Evolutionary conservation across 2,329 filamentous ascomycete genomes (phyloP).

Genomic region (Arachnomyces sp.): DNA sequence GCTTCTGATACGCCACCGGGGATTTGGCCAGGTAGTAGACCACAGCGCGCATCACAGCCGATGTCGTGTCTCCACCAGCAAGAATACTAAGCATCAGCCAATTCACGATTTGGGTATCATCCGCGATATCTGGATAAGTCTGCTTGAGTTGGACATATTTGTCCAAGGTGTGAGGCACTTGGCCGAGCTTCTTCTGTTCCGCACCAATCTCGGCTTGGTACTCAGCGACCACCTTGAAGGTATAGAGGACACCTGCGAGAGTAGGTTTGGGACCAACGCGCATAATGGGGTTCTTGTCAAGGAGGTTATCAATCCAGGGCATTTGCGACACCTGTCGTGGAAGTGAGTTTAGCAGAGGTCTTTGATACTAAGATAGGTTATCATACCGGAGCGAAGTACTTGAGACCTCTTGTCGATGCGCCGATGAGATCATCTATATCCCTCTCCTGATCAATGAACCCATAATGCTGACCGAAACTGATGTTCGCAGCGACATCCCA

Average conservation of each 20-base stretch:
- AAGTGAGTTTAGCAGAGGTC: too few relatives aligned
- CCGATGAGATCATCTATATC: conserved; percentile 20
- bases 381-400: conserved; percentile 19
- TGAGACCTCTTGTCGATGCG: conserved; percentile 15
- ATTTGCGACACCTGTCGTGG: conserved; percentile 11
- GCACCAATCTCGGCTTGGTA: too few relatives aligned
- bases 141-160: conserved; percentile 35
- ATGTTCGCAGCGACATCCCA: conserved; percentile 21
- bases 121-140: conserved; percentile 24
- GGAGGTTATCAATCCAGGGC: conserved; percentile 20
- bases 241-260: conserved; percentile 6
- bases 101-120: conserved; percentile 30
- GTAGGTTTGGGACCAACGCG: conserved; percentile 18
- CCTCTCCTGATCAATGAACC: conserved; percentile 19
- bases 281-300: conserved; percentile 23
- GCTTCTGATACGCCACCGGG: conserved; percentile 10
- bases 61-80: conserved; percentile 33
- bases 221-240: too few relatives aligned
- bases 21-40: conserved; percentile 19
- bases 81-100: conserved; percentile 28
- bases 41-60: conserved; percentile 24
- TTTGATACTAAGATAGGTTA: too few relatives aligned
- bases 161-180: conserved; percentile 18
- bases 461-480: conserved; percentile 20
- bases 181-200: too few relatives aligned